A percentile compares a stretch with the other conserved stretches of the same genome.
phyloP scores from a whole-genome alignment of 345 rosid genomes.

The Eucalyptus brandiana region DNA sequence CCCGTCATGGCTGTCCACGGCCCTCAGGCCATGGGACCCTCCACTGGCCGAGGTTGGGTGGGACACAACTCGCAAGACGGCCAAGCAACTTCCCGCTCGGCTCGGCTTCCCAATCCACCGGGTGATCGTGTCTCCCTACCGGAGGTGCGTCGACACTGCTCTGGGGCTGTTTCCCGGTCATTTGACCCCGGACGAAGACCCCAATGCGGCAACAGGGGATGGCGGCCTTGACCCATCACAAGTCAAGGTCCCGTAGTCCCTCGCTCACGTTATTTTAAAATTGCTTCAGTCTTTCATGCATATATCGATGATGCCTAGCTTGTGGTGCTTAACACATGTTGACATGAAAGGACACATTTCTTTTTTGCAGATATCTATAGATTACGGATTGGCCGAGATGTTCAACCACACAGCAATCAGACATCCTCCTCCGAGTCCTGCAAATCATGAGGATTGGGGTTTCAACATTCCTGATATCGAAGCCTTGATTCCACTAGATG shows the following conservation, averaged over 20 bases:
- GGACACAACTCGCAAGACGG: conserved; percentile 40
- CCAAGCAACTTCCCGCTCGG: conserved; percentile 26
- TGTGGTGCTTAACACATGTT: neutral
- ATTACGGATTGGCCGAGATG: conserved; percentile 77
- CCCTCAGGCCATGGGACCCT: conserved; percentile 79
- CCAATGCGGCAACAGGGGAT: conserved; percentile 4
- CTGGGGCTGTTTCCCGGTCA: conserved; percentile 49
- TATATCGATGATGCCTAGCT: neutral
- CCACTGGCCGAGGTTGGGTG: conserved; percentile 43
- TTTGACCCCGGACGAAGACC: conserved; percentile 24
- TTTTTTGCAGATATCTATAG: conserved; percentile 50
- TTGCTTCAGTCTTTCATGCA: neutral
- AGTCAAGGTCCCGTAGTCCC: conserved; percentile 38
- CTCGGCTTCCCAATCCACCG: conserved; percentile 74
- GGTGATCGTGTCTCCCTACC: conserved; percentile 74
- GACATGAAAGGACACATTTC: neutral
- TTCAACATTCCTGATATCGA: conserved; percentile 46
- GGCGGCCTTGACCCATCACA: conserved; percentile 35
- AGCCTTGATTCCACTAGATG: conserved; percentile 44
- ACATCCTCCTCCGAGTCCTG: conserved; percentile 21
- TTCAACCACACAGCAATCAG: conserved; percentile 51
- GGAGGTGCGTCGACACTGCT: conserved; percentile 85
- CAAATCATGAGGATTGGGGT: conserved; percentile 38
- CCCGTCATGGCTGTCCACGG: conserved; percentile 41
- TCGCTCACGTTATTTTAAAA: neutral